Evolutionary conservation across 176 grass and related monocot genomes (phyloP), one percentile per base, ranked within the genome.

Genomic region (Ensete ventricosum): DNA sequence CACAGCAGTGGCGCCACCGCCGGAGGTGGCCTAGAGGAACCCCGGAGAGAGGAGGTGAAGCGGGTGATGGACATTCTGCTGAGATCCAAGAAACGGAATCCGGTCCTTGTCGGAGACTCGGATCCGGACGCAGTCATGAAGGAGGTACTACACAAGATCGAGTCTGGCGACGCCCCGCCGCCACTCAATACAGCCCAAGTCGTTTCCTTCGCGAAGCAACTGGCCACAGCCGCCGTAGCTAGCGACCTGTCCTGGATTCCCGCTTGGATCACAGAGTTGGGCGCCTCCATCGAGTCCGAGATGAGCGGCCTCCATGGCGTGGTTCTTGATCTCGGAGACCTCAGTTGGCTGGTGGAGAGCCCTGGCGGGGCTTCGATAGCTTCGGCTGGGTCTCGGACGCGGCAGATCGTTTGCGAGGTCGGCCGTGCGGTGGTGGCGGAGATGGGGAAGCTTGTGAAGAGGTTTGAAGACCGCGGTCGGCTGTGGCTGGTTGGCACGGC

Each of bases 401-500:
- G 74, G 26, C 71, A 76, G 29, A 58, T 86, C 52, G 81, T 91
- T 62, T 86, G 77, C 60, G 81, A 85, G 78, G 76, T 81, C 2
- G 87, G 84, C 9, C 82, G 82, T 0, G 73, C 78, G 50, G 83
- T 83, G 1, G 85, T 96, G 67, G 78, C 85, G 19, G 92, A 92
- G 85, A 85, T 96, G 82, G 82, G 78, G 59, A 51, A 72, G 52
- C 73, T 88, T 7, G 66, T 96, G 24, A 53, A 62, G 11, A 64
- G 34, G 55, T 72, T 80, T 29, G 81, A 73, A 53, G 62, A 71
- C 23, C 84, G 59, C 8, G 51, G 85, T 9, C 89, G 85, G 54
- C 75, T 90, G 43, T 96, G 92, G 89, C 55, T 92, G 52, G 81
- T 96, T 43, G 92, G 89, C 74, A 92, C 92, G 26, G 92, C 85